Evolutionary conservation across 1,139 yeast species (phyloP).

Genomic region (Hyphopichia fennica): DNA sequence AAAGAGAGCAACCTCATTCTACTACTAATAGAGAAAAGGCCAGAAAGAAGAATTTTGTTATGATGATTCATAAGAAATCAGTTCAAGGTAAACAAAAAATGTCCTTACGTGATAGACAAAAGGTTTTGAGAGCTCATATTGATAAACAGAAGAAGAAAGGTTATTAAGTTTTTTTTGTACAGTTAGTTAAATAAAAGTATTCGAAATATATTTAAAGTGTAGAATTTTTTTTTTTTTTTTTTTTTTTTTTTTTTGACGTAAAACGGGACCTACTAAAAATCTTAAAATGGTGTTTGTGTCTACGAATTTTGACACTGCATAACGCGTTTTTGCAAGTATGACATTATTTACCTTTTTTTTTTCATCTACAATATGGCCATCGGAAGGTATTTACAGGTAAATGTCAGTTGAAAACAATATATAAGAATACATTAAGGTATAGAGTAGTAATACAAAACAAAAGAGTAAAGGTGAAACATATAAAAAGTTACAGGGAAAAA

Average conservation of each 20-base stretch:
- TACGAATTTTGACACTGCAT: too few relatives aligned
- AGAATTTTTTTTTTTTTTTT: too few relatives aligned
- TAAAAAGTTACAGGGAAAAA: not conserved
- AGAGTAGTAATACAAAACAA: not conserved
- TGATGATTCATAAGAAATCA: slow-evolving; percentile 94
- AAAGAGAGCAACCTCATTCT: slow-evolving; percentile 75
- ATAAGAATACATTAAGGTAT: not conserved
- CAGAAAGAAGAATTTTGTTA: slow-evolving; percentile 96
- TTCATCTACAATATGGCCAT: too few relatives aligned
- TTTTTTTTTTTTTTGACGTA: too few relatives aligned
- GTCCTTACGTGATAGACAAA: slow-evolving; percentile 89
- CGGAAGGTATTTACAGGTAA: too few relatives aligned
- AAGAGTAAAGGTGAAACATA: not conserved
- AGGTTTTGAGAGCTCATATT: slow-evolving; percentile 79
- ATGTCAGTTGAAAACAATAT: too few relatives aligned
- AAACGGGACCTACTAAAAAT: too few relatives aligned
- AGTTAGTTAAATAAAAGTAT: too few relatives aligned
- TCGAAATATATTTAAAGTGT: too few relatives aligned
- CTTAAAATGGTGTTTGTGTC: too few relatives aligned
- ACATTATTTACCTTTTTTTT: too few relatives aligned
- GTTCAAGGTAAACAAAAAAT: slow-evolving; percentile 93
- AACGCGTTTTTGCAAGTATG: too few relatives aligned
- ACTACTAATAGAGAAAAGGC: slow-evolving; percentile 96
- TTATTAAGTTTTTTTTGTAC: slow-evolving; percentile 26
- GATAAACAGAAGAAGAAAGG: slow-evolving; percentile 89